Percentiles rank a stretch among this genome's conserved stretches.
phyloP scores from a whole-genome alignment of 495 filamentous ascomycete genomes.

The Tuber indicum region DNA sequence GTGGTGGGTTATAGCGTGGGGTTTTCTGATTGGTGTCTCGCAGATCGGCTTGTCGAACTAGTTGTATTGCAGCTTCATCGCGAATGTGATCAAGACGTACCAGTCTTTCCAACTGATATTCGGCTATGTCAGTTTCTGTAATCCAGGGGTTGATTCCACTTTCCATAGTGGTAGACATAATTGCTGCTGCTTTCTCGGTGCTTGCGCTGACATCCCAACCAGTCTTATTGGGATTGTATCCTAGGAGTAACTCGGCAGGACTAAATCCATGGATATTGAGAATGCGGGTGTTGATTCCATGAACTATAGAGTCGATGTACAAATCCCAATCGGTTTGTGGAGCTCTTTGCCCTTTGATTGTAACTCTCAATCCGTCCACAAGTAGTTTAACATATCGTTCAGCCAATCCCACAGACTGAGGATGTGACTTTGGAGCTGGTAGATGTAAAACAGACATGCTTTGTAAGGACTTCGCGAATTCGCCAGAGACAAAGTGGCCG shows the following conservation, averaged over 20 bases:
- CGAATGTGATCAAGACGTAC: background rate
- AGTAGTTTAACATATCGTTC: constrained; percentile 3
- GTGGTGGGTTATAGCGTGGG: background rate
- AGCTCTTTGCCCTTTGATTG: background rate
- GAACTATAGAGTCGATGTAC: background rate
- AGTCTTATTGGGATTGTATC: background rate
- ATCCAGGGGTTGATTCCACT: background rate
- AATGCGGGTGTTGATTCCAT: background rate
- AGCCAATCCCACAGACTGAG: background rate
- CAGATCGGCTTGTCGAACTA: background rate
- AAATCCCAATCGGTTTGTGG: too few relatives aligned
- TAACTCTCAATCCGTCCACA: background rate
- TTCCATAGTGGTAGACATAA: too few relatives aligned
- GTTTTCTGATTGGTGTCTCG: background rate
- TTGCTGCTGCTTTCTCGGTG: too few relatives aligned
- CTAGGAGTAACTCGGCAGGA: background rate
- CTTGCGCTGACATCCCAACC: background rate
- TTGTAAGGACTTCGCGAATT: background rate
- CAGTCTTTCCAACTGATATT: background rate
- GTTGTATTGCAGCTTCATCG: background rate
- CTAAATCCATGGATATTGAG: background rate
- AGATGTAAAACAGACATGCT: background rate
- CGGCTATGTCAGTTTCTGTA: background rate
- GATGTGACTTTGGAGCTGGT: background rate
- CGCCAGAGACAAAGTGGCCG: background rate